phyloP scores from a whole-genome alignment of 2,329 filamentous ascomycete genomes.

The Emergomyces pasteurianus region DNA sequence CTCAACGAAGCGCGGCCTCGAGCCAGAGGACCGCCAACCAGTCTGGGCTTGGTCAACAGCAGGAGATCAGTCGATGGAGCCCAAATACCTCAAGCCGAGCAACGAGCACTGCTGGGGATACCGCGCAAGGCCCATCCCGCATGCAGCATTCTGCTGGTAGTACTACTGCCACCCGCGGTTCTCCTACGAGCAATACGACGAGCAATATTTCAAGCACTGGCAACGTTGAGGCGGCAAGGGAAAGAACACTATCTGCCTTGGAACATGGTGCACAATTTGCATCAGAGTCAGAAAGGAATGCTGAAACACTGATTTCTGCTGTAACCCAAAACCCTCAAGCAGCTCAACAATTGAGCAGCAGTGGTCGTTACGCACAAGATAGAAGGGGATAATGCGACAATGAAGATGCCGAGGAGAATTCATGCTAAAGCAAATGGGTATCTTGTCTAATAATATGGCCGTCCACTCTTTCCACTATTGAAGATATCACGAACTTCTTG shows the following conservation, averaged over 20 bases:
- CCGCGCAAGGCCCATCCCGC: neutral
- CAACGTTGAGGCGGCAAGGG: neutral
- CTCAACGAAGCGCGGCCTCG: neutral
- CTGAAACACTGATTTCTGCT: neutral
- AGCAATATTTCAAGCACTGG: neutral
- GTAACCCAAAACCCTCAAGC: neutral
- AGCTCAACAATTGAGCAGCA: conserved; percentile 4
- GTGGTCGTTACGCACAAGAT: neutral
- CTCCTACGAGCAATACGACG: neutral
- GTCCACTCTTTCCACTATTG: conserved; percentile 1
- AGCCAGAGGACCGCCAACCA: neutral
- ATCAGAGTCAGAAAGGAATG: neutral
- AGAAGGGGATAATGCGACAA: neutral
- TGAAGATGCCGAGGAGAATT: neutral
- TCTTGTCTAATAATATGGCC: neutral
- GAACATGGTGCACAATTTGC: conserved; percentile 2
- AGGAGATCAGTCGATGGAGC: conserved; percentile 5
- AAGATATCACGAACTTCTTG: conserved; percentile 7
- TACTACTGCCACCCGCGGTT: neutral
- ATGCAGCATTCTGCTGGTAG: neutral
- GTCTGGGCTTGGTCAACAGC: neutral
- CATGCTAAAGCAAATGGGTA: neutral
- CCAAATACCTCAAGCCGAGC: conserved; percentile 4
- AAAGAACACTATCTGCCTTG: neutral
- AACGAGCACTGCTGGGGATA: neutral